These are phyloP conservation scores for Kwoniella shivajii DNA, from an alignment of 1,284 basidiomycete genomes.

Conservation along the genomic window DNA sequence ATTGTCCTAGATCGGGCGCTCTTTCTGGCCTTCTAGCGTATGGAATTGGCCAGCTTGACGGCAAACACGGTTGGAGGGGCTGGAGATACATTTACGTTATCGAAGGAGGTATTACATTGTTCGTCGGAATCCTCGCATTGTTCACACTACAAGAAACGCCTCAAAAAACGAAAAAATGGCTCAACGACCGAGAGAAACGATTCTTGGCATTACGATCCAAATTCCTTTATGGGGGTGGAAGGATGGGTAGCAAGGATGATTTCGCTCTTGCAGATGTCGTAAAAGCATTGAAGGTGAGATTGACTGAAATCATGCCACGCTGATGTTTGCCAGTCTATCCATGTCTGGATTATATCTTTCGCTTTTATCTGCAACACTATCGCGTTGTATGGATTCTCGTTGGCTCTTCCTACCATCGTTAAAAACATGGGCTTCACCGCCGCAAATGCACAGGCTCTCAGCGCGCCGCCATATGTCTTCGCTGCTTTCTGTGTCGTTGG, in stretches of 20 bases:
- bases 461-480: conserved; percentile 49
- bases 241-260: conserved; percentile 11
- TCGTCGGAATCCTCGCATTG: conserved; percentile 20
- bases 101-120: conserved; percentile 25
- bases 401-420: conserved; percentile 57
- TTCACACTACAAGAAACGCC: conserved; percentile 26
- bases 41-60: conserved; percentile 37
- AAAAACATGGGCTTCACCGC: conserved; percentile 62
- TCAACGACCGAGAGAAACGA: conserved; percentile 22
- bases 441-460: conserved; percentile 71
- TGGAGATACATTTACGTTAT: conserved; percentile 40
- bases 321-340: conserved; percentile 21
- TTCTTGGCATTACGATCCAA: conserved; percentile 25
- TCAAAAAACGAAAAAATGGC: conserved; percentile 19
- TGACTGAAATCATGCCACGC: not conserved
- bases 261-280: conserved; percentile 14
- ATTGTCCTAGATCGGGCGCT: conserved; percentile 21
- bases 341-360: conserved; percentile 24
- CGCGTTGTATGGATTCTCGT: conserved; percentile 60
- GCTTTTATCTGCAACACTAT: conserved; percentile 22
- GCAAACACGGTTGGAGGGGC: conserved; percentile 26
- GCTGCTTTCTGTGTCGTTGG: conserved; percentile 30
- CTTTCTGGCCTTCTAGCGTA: conserved; percentile 40
- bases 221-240: conserved; percentile 25
- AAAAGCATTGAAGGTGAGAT: conserved; percentile 25